Conservation (phyloP, 2,329 filamentous ascomycete species). For the Gnomoniopsis smithogilvyi region DNA sequence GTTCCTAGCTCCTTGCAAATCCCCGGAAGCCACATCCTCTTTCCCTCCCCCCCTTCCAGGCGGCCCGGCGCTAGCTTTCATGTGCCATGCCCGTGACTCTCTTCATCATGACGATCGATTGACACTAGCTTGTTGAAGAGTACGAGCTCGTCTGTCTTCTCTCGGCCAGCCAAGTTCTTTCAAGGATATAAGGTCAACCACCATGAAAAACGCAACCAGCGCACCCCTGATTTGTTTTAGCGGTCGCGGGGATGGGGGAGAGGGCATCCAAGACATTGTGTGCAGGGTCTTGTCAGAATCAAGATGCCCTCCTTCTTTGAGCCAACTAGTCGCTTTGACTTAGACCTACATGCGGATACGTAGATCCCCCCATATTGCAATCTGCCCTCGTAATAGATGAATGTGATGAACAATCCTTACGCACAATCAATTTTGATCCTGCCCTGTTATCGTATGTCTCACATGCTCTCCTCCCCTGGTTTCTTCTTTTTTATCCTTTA, state of each 20-base stretch:
- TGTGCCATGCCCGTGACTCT: neutral
- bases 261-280: conserved; percentile 10
- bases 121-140: neutral
- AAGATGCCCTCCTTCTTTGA: conserved; percentile 3
- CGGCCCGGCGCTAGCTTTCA: neutral
- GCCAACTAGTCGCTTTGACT: neutral
- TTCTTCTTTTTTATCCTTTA: neutral
- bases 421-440: conserved; percentile 1
- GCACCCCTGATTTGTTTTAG: neutral
- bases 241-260: conserved; percentile 9
- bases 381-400: neutral
- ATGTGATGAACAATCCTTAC: neutral
- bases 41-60: neutral
- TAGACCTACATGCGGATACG: conserved; percentile 15
- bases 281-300: conserved; percentile 9
- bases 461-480: neutral
- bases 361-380: neutral
- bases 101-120: neutral
- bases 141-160: too few species aligned
- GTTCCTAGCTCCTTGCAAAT: neutral
- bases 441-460: conserved; percentile 13
- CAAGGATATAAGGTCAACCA: neutral
- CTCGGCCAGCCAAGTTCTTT: too few species aligned
- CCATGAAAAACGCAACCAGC: conserved; percentile 3
- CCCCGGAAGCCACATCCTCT: neutral